phyloP scores from a whole-genome alignment of 768 basidiomycete species.

The Daedaleopsis sinensis region DNA sequence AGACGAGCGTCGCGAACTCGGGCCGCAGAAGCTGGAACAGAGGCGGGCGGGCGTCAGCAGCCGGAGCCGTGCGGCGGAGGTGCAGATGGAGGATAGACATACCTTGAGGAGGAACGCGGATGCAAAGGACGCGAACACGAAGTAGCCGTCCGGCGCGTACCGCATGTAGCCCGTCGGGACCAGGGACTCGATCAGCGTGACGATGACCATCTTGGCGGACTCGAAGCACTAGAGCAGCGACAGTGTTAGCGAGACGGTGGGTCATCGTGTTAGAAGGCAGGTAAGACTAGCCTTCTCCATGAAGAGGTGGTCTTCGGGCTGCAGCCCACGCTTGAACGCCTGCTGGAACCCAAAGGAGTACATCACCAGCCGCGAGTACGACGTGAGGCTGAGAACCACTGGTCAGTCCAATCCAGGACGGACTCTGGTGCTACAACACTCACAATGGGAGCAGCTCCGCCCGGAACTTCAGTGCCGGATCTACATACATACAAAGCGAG shows the following conservation, averaged over 20 bases:
- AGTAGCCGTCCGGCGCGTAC: constrained; percentile 80
- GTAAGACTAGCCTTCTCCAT: constrained; percentile 58
- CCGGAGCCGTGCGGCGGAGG: too few species aligned
- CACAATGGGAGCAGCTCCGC: constrained; percentile 75
- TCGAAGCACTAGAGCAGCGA: constrained; percentile 57
- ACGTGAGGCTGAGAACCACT: constrained; percentile 55
- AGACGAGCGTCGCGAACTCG: constrained; percentile 66
- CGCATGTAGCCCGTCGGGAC: constrained; percentile 78
- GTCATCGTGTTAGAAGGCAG: background rate
- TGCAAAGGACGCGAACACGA: constrained; percentile 79
- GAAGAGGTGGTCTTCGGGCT: constrained; percentile 63
- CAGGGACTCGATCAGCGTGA: constrained; percentile 63
- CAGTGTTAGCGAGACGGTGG: constrained; percentile 4
- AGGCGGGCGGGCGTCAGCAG: background rate
- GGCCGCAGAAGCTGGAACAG: constrained; percentile 63
- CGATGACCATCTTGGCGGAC: constrained; percentile 68
- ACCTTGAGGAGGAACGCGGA: constrained; percentile 85
- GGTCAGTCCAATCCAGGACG: background rate
- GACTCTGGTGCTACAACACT: constrained; percentile 24
- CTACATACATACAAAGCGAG: constrained; percentile 41
- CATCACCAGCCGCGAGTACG: constrained; percentile 82
- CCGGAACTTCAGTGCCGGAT: constrained; percentile 61
- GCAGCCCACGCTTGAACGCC: constrained; percentile 72
- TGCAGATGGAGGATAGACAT: constrained; percentile 23
- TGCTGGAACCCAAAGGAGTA: constrained; percentile 87